phyloP scores from a whole-genome alignment of 192 early-diverging fungal genomes.

The Coemansia sp. region DNA sequence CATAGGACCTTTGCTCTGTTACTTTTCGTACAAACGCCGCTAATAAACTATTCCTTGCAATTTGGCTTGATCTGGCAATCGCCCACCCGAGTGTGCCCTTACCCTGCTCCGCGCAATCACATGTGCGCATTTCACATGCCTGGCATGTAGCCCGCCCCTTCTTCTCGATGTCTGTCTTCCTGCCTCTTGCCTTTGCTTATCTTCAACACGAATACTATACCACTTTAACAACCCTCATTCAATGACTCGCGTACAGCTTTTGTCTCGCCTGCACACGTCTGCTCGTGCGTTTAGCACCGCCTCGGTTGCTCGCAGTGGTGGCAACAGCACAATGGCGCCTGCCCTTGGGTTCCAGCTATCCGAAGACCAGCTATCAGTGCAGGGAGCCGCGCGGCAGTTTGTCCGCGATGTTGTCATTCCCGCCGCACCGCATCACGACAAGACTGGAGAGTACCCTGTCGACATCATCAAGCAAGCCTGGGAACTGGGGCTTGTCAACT shows the following conservation, averaged over 20 bases:
- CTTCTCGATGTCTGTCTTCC: neutral
- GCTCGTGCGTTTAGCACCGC: constrained; percentile 41
- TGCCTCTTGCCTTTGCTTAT: neutral
- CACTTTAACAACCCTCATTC: neutral
- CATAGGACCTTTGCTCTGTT: neutral
- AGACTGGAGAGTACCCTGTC: constrained; percentile 88
- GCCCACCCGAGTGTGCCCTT: neutral
- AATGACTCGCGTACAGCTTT: constrained; percentile 40
- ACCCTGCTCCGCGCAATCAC: neutral
- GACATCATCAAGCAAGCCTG: constrained; percentile 85
- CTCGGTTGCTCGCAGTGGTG: constrained; percentile 9
- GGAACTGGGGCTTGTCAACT: constrained; percentile 92
- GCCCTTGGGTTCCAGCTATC: constrained; percentile 65
- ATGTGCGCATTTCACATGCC: constrained; percentile 5
- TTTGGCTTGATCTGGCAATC: neutral
- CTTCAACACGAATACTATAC: neutral
- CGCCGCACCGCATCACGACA: constrained; percentile 88
- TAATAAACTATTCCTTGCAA: neutral
- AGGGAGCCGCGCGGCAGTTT: constrained; percentile 89
- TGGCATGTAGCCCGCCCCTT: neutral
- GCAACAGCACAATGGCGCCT: constrained; percentile 6
- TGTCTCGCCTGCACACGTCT: constrained; percentile 25
- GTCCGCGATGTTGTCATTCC: constrained; percentile 86
- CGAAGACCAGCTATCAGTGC: constrained; percentile 82
- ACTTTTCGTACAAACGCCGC: neutral